phyloP scores from a whole-genome alignment of 2,329 filamentous ascomycete genomes.

The Aspergillus spinulosporus region DNA sequence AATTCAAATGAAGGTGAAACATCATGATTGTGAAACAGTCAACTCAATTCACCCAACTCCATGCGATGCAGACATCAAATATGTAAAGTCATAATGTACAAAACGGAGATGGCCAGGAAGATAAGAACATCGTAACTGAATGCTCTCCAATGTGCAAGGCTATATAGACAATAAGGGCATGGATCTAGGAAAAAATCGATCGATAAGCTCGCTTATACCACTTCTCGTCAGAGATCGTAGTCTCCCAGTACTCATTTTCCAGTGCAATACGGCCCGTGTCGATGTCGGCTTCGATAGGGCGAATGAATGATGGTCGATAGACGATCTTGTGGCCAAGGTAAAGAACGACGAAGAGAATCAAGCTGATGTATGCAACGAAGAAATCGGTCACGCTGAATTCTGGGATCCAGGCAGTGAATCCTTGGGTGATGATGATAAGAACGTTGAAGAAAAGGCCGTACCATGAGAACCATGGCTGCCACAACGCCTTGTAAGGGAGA shows the following conservation, averaged over 20 bases:
- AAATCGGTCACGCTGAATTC: conserved; percentile 61
- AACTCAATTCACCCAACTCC: conserved; percentile 19
- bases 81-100: conserved; percentile 16
- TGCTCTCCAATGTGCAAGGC: not conserved
- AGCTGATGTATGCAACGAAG: conserved; percentile 64
- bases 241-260: conserved; percentile 37
- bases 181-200: conserved; percentile 13
- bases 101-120: not conserved
- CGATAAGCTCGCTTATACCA: conserved; percentile 20
- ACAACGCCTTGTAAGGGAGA: conserved; percentile 62
- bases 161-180: not conserved
- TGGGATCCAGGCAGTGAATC: conserved; percentile 66
- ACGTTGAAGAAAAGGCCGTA: conserved; percentile 67
- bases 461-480: conserved; percentile 65
- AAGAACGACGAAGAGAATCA: conserved; percentile 63
- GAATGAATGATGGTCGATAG: conserved; percentile 40
- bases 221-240: conserved; percentile 17
- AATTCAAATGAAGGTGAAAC: too few relatives aligned
- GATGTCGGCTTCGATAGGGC: conserved; percentile 44
- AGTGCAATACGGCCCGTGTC: conserved; percentile 40
- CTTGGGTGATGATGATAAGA: conserved; percentile 66
- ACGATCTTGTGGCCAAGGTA: conserved; percentile 61
- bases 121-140: not conserved
- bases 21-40: too few relatives aligned
- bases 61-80: conserved; percentile 10